Conservation (phyloP, 2,329 filamentous ascomycete genomes). For the Fusarium sp. region DNA sequence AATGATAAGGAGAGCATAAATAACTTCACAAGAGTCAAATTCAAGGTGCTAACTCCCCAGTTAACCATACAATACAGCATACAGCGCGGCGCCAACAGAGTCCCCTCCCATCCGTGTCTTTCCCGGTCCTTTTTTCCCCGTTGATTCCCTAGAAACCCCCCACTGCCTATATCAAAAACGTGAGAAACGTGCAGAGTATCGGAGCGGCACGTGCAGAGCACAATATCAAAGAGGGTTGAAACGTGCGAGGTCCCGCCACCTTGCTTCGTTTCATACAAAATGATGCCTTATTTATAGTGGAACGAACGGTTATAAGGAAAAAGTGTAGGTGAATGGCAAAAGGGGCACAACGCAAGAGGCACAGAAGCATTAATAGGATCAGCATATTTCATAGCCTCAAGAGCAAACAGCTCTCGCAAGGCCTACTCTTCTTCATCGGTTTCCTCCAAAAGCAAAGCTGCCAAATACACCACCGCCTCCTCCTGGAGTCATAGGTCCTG, state of each 20-base stretch:
- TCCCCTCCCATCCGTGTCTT: conserved; percentile 27
- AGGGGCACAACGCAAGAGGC: conserved; percentile 27
- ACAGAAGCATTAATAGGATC: conserved; percentile 32
- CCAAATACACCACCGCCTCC: conserved; percentile 83
- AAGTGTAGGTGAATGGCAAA: conserved; percentile 10
- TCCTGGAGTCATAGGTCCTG: conserved; percentile 84
- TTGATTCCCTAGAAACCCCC: conserved; percentile 30
- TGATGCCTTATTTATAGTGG: conserved; percentile 14
- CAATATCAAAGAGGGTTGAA: conserved; percentile 6
- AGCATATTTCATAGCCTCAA: conserved; percentile 26
- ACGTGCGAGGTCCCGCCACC: conserved; percentile 4
- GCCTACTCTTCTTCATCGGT: conserved; percentile 52
- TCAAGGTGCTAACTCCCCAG: conserved; percentile 40
- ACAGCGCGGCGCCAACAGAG: conserved; percentile 39
- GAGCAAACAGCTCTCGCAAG: conserved; percentile 1
- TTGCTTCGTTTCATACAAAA: conserved; percentile 4
- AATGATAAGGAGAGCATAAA: background rate
- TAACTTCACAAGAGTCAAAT: conserved; percentile 29
- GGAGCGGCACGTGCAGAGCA: conserved; percentile 11
- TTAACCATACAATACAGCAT: conserved; percentile 48
- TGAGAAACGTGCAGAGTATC: conserved; percentile 12
- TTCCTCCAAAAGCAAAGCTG: conserved; percentile 72
- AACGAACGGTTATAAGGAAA: conserved; percentile 16
- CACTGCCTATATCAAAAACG: conserved; percentile 31
- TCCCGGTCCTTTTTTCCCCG: conserved; percentile 11